phyloP scores from a whole-genome alignment of 495 filamentous ascomycete genomes.

The Podospora tetraspora region DNA sequence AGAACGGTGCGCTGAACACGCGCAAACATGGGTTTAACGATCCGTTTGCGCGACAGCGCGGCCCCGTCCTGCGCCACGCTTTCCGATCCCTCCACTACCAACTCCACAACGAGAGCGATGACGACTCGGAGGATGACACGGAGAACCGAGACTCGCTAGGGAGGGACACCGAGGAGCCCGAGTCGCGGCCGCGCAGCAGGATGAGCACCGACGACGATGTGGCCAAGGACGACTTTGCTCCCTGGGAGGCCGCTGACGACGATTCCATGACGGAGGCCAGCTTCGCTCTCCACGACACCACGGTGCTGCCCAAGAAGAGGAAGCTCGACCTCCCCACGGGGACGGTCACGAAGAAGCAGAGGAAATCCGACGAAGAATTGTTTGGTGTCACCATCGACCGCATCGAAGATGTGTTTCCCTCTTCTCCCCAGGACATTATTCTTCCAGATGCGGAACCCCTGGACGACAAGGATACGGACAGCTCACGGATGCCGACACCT shows the following conservation, averaged over 20 bases:
- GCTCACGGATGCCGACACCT: slow-evolving; percentile 40
- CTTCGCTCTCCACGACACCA: slow-evolving; percentile 41
- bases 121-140: slow-evolving; percentile 48
- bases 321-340: slow-evolving; percentile 60
- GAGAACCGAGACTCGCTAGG: slow-evolving; percentile 50
- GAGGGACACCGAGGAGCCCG: slow-evolving; percentile 73
- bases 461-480: slow-evolving; percentile 36
- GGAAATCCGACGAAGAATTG: slow-evolving; percentile 72
- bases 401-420: slow-evolving; percentile 45
- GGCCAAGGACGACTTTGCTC: slow-evolving; percentile 56
- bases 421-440: slow-evolving; percentile 35
- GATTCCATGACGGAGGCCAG: slow-evolving; percentile 54
- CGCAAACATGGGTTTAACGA: slow-evolving; percentile 68
- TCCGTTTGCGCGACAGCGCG: slow-evolving; percentile 64
- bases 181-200: slow-evolving; percentile 74
- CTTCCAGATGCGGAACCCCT: slow-evolving; percentile 35
- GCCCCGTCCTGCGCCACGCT: slow-evolving; percentile 39
- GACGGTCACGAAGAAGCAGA: slow-evolving; percentile 61
- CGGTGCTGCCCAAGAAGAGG: slow-evolving; percentile 55
- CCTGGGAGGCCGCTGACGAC: slow-evolving; percentile 43
- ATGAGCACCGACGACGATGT: slow-evolving; percentile 63
- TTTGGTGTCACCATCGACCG: slow-evolving; percentile 56
- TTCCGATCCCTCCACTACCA: slow-evolving; percentile 51
- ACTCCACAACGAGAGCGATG: slow-evolving; percentile 52
- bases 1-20: slow-evolving; percentile 52